phyloP scores from a whole-genome alignment of 208 protist species.

The Crithidia thermophila region DNA sequence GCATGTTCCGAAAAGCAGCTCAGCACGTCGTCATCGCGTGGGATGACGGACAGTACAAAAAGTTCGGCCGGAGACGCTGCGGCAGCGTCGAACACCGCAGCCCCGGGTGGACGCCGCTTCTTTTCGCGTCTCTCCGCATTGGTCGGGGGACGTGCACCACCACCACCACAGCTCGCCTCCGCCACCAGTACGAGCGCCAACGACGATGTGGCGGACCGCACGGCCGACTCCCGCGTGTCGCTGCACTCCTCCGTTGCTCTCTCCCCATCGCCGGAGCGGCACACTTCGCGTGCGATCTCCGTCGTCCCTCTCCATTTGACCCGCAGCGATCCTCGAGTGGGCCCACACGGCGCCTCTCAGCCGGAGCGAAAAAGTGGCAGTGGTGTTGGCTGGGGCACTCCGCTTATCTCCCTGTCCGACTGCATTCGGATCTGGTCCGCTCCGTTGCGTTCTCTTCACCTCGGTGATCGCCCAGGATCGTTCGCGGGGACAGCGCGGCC shows the following conservation, averaged over 20 bases:
- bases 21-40: not conserved
- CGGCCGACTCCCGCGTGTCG: too few relatives aligned
- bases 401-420: constrained; percentile 11
- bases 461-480: not conserved
- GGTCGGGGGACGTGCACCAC: not conserved
- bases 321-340: not conserved
- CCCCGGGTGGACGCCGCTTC: not conserved
- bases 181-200: not conserved
- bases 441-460: not conserved
- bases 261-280: not conserved
- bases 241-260: not conserved
- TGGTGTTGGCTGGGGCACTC: constrained; percentile 16
- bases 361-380: not conserved
- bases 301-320: too few relatives aligned
- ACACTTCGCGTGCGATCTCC: too few relatives aligned
- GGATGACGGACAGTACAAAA: too few relatives aligned
- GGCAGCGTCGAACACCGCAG: not conserved
- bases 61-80: too few relatives aligned
- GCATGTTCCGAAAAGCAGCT: not conserved
- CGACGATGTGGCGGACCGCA: not conserved
- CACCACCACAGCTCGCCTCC: not conserved
- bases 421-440: constrained; percentile 25
- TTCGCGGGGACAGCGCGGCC: not conserved
- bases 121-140: constrained; percentile 14
- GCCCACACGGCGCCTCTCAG: too few relatives aligned